Evolutionary conservation across 176 grass and related monocot species (phyloP).

Genomic region (Avena sativa): DNA sequence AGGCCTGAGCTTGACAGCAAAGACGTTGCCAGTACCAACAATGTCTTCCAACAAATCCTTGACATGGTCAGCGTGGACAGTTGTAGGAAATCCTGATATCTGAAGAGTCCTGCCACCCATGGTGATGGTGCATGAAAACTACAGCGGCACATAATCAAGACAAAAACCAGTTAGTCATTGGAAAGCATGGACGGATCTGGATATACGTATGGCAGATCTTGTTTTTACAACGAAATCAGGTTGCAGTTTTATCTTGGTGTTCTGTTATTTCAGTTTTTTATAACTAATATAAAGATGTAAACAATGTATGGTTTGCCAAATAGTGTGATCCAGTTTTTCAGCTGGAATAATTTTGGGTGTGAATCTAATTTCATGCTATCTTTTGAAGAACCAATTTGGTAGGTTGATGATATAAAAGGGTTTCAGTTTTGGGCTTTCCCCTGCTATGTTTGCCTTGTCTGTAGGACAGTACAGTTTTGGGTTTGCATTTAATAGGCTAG

Average conservation of each 20-base stretch:
- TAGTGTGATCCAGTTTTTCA: neutral
- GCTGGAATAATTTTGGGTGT: neutral
- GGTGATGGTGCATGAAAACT: conserved; percentile 57
- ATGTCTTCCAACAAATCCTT: conserved; percentile 61
- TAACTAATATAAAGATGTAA: conserved; percentile 31
- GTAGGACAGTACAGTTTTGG: neutral
- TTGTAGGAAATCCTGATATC: conserved; percentile 57
- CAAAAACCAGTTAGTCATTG: conserved; percentile 5
- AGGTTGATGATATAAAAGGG: neutral
- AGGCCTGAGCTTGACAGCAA: conserved; percentile 73
- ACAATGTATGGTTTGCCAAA: neutral
- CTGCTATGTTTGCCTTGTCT: neutral
- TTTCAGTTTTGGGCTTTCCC: neutral
- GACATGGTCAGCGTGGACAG: conserved; percentile 48
- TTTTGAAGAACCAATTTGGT: neutral
- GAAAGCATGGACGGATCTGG: neutral
- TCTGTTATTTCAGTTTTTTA: neutral
- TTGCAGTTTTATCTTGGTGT: neutral
- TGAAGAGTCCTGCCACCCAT: conserved; percentile 70
- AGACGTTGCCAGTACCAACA: conserved; percentile 55
- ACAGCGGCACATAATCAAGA: neutral
- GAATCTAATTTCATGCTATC: neutral
- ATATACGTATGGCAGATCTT: conserved; percentile 17
- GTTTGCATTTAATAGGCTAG: neutral
- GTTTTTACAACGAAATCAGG: conserved; percentile 24